Conservation (phyloP, 805 yeast genomes). For the Barnettozyma sp. region DNA sequence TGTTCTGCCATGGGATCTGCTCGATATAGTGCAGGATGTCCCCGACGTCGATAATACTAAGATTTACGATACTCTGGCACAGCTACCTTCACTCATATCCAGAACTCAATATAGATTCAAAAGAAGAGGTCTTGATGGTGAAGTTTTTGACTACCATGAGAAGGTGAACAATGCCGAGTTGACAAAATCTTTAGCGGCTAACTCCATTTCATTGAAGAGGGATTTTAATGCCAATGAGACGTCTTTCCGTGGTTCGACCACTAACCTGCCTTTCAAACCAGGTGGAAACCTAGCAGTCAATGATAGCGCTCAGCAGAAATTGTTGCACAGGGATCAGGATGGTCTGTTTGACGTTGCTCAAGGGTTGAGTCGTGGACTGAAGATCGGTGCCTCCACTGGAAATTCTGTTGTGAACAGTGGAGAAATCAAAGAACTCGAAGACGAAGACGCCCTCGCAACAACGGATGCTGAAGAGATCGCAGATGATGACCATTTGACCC, state of each 20-base stretch:
- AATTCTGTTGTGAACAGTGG: conserved; percentile 3
- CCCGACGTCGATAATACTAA: conserved; percentile 33
- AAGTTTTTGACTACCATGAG: conserved; percentile 57
- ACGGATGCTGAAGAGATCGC: too few species aligned
- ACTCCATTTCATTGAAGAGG: conserved; percentile 68
- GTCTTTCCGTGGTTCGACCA: conserved; percentile 60
- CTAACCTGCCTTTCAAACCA: conserved; percentile 84
- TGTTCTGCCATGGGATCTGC: conserved; percentile 59
- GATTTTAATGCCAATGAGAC: conserved; percentile 56
- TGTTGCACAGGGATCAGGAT: conserved; percentile 54
- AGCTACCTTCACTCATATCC: conserved; percentile 52
- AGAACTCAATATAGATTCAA: conserved; percentile 63
- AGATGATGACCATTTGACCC: too few species aligned
- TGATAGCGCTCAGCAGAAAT: conserved; percentile 26
- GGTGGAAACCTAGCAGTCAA: conserved; percentile 57
- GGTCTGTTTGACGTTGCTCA: conserved; percentile 83
- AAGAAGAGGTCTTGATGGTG: conserved; percentile 71
- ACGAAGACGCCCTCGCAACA: conserved; percentile 27
- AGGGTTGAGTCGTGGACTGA: conserved; percentile 71
- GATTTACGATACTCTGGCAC: conserved; percentile 33
- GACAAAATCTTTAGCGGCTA: conserved; percentile 48
- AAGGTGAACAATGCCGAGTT: conserved; percentile 43
- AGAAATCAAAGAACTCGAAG: conserved; percentile 18
- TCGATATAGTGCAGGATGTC: conserved; percentile 57
- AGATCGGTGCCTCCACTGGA: conserved; percentile 1